Conservation (phyloP, 2,329 filamentous ascomycete species). For the Pyrenophora seminiperda region DNA sequence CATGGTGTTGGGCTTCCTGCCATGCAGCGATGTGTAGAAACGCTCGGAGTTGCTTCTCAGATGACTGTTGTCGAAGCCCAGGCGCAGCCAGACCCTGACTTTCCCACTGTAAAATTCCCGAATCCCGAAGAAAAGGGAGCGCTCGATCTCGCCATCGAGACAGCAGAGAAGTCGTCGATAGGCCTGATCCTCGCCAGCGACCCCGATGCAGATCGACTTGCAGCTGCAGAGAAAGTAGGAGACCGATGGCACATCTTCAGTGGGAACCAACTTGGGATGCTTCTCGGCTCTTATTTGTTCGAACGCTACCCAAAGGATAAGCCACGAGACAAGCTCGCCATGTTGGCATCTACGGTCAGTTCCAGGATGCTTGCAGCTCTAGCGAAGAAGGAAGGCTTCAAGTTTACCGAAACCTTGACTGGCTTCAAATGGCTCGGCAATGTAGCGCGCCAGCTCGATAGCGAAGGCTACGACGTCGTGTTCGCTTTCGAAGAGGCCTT, state of each 20-base stretch:
- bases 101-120: slow-evolving; percentile 67
- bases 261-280: slow-evolving; percentile 67
- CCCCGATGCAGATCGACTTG: slow-evolving; percentile 68
- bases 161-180: slow-evolving; percentile 57
- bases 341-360: slow-evolving; percentile 68
- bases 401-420: slow-evolving; percentile 66
- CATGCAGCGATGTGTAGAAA: slow-evolving; percentile 51
- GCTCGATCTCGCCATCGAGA: slow-evolving; percentile 62
- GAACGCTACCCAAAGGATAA: slow-evolving; percentile 52
- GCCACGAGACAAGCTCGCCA: slow-evolving; percentile 53
- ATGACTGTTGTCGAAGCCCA: slow-evolving; percentile 59
- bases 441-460: slow-evolving; percentile 57
- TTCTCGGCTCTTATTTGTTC: slow-evolving; percentile 63
- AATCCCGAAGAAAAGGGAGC: slow-evolving; percentile 70
- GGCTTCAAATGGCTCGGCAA: slow-evolving; percentile 74
- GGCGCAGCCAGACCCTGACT: slow-evolving; percentile 65
- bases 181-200: slow-evolving; percentile 66
- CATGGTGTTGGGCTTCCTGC: slow-evolving; percentile 60
- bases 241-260: slow-evolving; percentile 65
- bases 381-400: slow-evolving; percentile 60
- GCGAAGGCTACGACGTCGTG: slow-evolving; percentile 56
- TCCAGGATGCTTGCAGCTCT: slow-evolving; percentile 66
- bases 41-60: slow-evolving; percentile 49
- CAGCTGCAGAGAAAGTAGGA: slow-evolving; percentile 63
- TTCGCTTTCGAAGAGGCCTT: slow-evolving; percentile 70